Evolutionary conservation across 768 basidiomycete genomes (phyloP), one percentile per base, ranked within the genome.

Genomic region (Holtermanniella nyarrowii): DNA sequence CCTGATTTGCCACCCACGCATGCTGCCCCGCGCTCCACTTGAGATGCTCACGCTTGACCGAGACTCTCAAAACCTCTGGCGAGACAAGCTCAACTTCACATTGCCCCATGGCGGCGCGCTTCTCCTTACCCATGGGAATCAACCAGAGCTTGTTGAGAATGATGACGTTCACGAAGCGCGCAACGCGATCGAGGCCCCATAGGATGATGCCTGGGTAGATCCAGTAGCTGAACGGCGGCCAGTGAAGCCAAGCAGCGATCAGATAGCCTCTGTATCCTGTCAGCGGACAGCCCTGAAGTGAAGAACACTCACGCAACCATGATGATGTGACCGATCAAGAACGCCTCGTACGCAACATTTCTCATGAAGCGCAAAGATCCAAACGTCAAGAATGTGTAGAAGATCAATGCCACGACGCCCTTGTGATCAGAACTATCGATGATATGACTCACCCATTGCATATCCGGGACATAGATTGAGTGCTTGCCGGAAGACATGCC

Each of bases 311-410:
- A 66, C 62, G 62, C 42, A 10, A 61, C 64, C 42, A 69, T 59
- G 26, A 71, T 39, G 24, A 73, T 69, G 53, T 73, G 71, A 3
- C 60, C 52, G 20, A 68, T 52, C 31, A 71, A 49, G 56, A 73
- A 73, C 50, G 66, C 60, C 53, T 73, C 71, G 58, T 70, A 73
- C 10, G 58, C 57, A 37, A 54, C 44, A 40, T 67, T 52, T 16
- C 69, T 44, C 18, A 71, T 18, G 26, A 65, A 44, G 16, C 65
- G 57, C 42, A 65, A 49, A 20, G 62, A 55, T 3, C 63, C 62
- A 24, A 59, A 46, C 54, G 62, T 56, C 0, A 67, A 60, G 42
- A 57, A 44, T 2, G 65, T 55, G 37, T 57, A 61, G 10, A 62
- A 49, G 13, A 55, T 50, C 2, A 68, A 47, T 21, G 64, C 61